Evolutionary conservation across 208 protist species (phyloP), one percentile per base, ranked within the genome.

Genomic region (Porcisia deanei): DNA sequence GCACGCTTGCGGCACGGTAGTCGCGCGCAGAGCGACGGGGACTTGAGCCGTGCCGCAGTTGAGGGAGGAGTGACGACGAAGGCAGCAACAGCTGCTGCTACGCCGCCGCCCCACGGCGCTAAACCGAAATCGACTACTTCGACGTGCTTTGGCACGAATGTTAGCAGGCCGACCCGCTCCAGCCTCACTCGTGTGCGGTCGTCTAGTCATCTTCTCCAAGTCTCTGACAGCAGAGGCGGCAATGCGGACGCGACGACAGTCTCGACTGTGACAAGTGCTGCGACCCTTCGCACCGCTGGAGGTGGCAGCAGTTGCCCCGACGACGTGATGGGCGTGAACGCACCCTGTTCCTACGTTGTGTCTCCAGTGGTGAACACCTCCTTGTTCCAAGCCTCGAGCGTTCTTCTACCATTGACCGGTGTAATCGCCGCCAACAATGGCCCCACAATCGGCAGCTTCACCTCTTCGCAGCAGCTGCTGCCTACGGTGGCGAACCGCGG

Each of bases 351-450:
- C n/a, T 82, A 66, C 61, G 73, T 53, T 18, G 73, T 64, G 6
- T 75, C 66, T 37, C 70, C 72, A 25, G 68, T 90, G 22, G 79
- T 90, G 49, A 90, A 90, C 78, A 85, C 83, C 18, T 90, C 86
- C 9, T 60, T 90, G 52, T 71, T 71, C 54, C 84, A 86, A 58
- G 79, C 83, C 18, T 79, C 76, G 47, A 80, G 76, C 18, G 77
- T 79, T 20, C 65, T 90, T 10, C 71, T 82, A 3, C 77, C 82
- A 58, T 30, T 82, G 18, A 70, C 79, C 10, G 59, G 70, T 3
- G 63, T 73, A 22, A 59, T 69, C 45, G 71, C 61, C 47, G 75
- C 75, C 25, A 59, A 84, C 43, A 72, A 55, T 52, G 64, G 34
- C 18, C 39, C 54, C 34, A 47, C 37, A 66, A 81, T 25, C 43